phyloP scores from a whole-genome alignment of 148 eudicot species.

The Drosera capensis region DNA sequence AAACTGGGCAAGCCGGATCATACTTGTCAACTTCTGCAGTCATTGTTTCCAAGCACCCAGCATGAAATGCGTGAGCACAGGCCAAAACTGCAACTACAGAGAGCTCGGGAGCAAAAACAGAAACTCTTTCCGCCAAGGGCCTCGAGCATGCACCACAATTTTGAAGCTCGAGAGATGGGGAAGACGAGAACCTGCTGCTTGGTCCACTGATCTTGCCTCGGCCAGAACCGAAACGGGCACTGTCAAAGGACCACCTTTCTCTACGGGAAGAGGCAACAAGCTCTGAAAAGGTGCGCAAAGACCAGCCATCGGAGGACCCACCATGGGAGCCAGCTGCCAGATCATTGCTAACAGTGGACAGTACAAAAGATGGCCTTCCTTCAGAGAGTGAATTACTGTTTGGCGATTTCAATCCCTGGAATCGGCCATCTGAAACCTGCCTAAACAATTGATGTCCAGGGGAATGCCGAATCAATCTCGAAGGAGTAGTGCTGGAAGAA shows the following conservation, averaged over 20 bases:
- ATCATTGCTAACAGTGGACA: slow-evolving; percentile 24
- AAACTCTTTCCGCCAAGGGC: slow-evolving; percentile 14
- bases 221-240: slow-evolving; percentile 30
- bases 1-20: slow-evolving; percentile 31
- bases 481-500: slow-evolving; percentile 25
- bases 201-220: slow-evolving; percentile 27
- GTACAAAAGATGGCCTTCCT: slow-evolving; percentile 29
- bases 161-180: slow-evolving; percentile 26
- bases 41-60: slow-evolving; percentile 32
- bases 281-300: slow-evolving; percentile 31
- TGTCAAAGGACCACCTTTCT: slow-evolving; percentile 39
- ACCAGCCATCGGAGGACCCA: slow-evolving; percentile 40
- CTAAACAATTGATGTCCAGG: slow-evolving; percentile 33
- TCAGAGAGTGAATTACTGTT: slow-evolving; percentile 30
- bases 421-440: slow-evolving; percentile 30
- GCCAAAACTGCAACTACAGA: slow-evolving; percentile 25
- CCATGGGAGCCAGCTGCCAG: slow-evolving; percentile 12
- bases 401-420: slow-evolving; percentile 26
- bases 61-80: slow-evolving; percentile 32
- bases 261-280: slow-evolving; percentile 31
- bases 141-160: slow-evolving; percentile 32
- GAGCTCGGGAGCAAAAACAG: slow-evolving; percentile 6
- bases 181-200: slow-evolving; percentile 26
- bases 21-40: slow-evolving; percentile 24
- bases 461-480: slow-evolving; percentile 29